Evolutionary conservation across 768 basidiomycete species (phyloP).

Genomic region (Tubosaeta brunneosetosa): DNA sequence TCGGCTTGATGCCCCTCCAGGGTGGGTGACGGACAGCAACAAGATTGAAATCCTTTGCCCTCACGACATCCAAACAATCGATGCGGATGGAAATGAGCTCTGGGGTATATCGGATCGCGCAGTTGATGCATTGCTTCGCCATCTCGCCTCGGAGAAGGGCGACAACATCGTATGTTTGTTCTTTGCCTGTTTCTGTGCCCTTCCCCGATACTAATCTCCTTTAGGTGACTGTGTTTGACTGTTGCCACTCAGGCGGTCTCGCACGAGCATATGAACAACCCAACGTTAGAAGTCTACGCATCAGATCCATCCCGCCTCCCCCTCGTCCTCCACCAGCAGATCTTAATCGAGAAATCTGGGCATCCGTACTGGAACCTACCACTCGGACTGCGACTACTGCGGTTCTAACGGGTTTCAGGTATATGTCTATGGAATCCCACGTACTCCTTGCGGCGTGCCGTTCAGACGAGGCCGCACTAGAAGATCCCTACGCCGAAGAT

Average conservation of each 20-base stretch:
- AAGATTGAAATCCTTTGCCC: conserved; percentile 16
- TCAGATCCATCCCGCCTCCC: conserved; percentile 9
- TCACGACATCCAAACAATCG: conserved; percentile 2
- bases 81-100: conserved; percentile 1
- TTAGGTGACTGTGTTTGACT: conserved; percentile 18
- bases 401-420: conserved; percentile 9
- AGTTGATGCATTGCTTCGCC: conserved; percentile 12
- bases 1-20: conserved; percentile 6
- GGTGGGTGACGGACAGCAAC: conserved; percentile 15
- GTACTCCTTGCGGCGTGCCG: conserved; percentile 21
- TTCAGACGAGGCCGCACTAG: conserved; percentile 10
- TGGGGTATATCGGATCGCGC: conserved; percentile 15
- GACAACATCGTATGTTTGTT: conserved; percentile 14
- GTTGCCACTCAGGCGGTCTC: conserved; percentile 20
- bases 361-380: not conserved
- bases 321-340: conserved; percentile 12
- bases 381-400: conserved; percentile 7
- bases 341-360: conserved; percentile 9
- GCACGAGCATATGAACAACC: conserved; percentile 1
- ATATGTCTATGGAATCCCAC: conserved; percentile 18
- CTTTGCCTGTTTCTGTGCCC: not conserved
- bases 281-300: not conserved
- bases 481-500: conserved; percentile 5
- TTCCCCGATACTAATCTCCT: not conserved
- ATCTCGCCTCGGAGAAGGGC: conserved; percentile 14